phyloP scores from a whole-genome alignment of 2,329 filamentous ascomycete genomes.

The Aspergillus ibericus region DNA sequence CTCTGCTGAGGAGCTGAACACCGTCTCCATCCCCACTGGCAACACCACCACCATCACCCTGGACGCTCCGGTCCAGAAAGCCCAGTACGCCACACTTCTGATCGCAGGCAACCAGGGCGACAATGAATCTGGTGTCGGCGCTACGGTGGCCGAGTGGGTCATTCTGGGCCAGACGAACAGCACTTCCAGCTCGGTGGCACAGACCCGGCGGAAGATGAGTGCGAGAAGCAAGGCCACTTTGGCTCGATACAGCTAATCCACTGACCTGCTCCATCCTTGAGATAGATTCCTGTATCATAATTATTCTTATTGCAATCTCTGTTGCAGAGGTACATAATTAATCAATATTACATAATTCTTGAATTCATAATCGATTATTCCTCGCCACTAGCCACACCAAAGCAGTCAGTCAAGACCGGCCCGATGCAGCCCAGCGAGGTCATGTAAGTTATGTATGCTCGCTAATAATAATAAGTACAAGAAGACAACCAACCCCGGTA shows the following conservation, averaged over 20 bases:
- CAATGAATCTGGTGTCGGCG: conserved; percentile 42
- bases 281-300: neutral
- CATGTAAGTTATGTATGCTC: neutral
- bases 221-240: neutral
- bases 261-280: neutral
- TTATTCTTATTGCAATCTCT: neutral
- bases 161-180: conserved; percentile 34
- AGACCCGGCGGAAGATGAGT: neutral
- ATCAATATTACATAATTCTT: neutral
- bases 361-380: neutral
- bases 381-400: neutral
- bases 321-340: neutral
- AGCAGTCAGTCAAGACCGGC: neutral
- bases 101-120: conserved; percentile 46
- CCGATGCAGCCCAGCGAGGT: neutral
- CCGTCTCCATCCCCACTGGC: conserved; percentile 37
- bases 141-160: conserved; percentile 51
- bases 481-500: neutral
- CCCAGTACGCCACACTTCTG: conserved; percentile 45
- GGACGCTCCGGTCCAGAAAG: conserved; percentile 30
- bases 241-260: neutral
- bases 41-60: conserved; percentile 47
- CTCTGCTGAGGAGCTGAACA: conserved; percentile 30
- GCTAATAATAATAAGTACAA: neutral
- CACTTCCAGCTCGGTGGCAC: neutral